Conservation (phyloP, 495 filamentous ascomycete genomes). For the Chaetomium fimeti region DNA sequence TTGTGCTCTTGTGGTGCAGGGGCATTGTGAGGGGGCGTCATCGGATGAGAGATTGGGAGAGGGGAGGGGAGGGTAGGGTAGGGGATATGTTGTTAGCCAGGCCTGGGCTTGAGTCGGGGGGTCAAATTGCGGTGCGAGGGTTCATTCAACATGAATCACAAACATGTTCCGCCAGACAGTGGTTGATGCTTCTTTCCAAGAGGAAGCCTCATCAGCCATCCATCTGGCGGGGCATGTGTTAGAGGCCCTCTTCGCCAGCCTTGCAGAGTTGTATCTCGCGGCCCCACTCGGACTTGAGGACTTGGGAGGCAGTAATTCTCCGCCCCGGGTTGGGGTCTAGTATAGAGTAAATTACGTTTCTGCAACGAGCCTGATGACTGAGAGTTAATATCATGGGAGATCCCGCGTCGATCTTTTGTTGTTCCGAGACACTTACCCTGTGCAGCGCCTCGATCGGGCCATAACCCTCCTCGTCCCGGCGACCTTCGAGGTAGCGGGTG, state of each 20-base stretch:
- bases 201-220: slow-evolving; percentile 9
- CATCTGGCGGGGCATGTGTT: slow-evolving; percentile 39
- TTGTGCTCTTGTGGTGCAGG: not conserved
- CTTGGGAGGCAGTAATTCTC: slow-evolving; percentile 92
- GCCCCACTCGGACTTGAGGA: slow-evolving; percentile 97
- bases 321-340: slow-evolving; percentile 90
- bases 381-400: slow-evolving; percentile 10
- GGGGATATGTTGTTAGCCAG: not conserved
- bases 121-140: not conserved
- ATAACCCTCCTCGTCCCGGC: slow-evolving; percentile 91
- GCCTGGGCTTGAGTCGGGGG: not conserved
- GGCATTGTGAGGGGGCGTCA: not conserved
- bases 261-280: slow-evolving; percentile 95
- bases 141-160: slow-evolving; percentile 16
- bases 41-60: not conserved
- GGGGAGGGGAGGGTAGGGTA: not conserved
- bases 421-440: slow-evolving; percentile 66
- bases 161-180: slow-evolving; percentile 27
- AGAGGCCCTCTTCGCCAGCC: slow-evolving; percentile 85
- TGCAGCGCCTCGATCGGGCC: slow-evolving; percentile 93
- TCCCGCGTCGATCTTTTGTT: slow-evolving; percentile 17
- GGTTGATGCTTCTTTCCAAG: slow-evolving; percentile 10
- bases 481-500: slow-evolving; percentile 84
- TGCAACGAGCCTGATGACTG: slow-evolving; percentile 75
- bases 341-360: slow-evolving; percentile 98